Evolutionary conservation across 805 yeast species (phyloP), one percentile per base, ranked within the genome.

Genomic region (Hanseniaspora valbyensis): DNA sequence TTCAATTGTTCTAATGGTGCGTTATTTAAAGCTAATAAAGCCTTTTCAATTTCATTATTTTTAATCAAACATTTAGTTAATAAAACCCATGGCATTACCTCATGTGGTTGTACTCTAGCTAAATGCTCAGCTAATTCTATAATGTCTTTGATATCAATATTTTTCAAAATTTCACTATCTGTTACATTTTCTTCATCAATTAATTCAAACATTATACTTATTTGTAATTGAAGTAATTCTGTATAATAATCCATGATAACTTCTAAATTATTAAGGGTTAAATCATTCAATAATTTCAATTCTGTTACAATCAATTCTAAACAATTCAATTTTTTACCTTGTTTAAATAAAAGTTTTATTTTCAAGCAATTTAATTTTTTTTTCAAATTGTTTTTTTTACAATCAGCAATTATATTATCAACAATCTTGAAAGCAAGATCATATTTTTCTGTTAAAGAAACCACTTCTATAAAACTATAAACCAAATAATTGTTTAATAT

Each of bases 1-100:
- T 78, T 80, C 10, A 83, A 76, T 1, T 69, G 58, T 49, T 80
- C 80, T 87, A 84, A 82, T 22, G 94, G 94, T 59, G 89, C 82
- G 14, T 90, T 79, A 58, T 84, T 84, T 56, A 84, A 69, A 1
- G 88, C 76, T 52, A 83, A 65, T 49, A 84, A 68, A 1, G 92
- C 84, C 56, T 81, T 75, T 60, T 83, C 89, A 61, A 77, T 76
- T 62, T 82, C 81, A 25, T 78, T 78, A 46, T 76, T 61, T 41
- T 73, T 72, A 36, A 83, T 76, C 62, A 83, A 83, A 1, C 77
- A 74, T 56, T 73, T 72, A 8, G 83, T 83, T 52, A 84, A 64
- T 52, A 76, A 65, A 3, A 81, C 73, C 95, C 95, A 84, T 2
- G 87, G 76, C 56, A 71, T 74, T 62, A 83, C 83, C 57, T 79